phyloP scores from a whole-genome alignment of 2,329 filamentous ascomycete genomes.

The Coniochaeta prunicola region DNA sequence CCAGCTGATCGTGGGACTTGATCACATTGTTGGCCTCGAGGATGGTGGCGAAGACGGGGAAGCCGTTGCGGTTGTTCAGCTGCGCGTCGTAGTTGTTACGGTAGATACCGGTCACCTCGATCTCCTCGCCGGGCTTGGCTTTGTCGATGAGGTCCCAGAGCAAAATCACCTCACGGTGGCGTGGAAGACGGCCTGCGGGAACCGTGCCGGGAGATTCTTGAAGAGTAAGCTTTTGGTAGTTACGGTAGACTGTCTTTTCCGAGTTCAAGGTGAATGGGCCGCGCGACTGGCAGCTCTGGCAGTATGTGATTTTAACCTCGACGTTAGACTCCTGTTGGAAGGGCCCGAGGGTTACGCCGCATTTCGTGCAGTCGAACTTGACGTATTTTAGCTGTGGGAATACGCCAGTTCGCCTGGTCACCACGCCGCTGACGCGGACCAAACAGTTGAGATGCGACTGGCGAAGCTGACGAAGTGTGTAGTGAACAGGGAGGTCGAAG shows the following conservation, averaged over 20 bases:
- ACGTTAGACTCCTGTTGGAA: conserved; percentile 97
- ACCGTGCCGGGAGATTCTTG: conserved; percentile 97
- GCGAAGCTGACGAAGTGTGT: conserved; percentile 88
- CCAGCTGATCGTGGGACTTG: conserved; percentile 95
- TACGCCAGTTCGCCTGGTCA: conserved; percentile 87
- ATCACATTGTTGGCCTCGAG: conserved; percentile 96
- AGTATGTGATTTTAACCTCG: conserved; percentile 94
- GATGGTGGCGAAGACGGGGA: conserved; percentile 96
- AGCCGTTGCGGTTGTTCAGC: conserved; percentile 96
- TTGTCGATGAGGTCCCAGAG: conserved; percentile 96
- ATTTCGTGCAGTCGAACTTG: conserved; percentile 96
- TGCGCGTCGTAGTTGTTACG: conserved; percentile 97
- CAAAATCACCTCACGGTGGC: conserved; percentile 88
- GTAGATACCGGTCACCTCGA: conserved; percentile 94
- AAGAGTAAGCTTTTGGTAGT: conserved; percentile 95
- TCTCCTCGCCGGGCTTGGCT: conserved; percentile 95
- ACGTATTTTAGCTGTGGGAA: conserved; percentile 98
- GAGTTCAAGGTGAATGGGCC: conserved; percentile 95
- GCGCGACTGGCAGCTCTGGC: conserved; percentile 90
- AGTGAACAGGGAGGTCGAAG: conserved; percentile 87
- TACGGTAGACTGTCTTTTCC: conserved; percentile 96
- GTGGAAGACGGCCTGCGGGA: conserved; percentile 86
- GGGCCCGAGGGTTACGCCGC: conserved; percentile 81
- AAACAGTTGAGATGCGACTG: conserved; percentile 95
- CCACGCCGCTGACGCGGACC: conserved; percentile 88